phyloP scores from a whole-genome alignment of 768 basidiomycete genomes.

The Serendipita sp. region DNA sequence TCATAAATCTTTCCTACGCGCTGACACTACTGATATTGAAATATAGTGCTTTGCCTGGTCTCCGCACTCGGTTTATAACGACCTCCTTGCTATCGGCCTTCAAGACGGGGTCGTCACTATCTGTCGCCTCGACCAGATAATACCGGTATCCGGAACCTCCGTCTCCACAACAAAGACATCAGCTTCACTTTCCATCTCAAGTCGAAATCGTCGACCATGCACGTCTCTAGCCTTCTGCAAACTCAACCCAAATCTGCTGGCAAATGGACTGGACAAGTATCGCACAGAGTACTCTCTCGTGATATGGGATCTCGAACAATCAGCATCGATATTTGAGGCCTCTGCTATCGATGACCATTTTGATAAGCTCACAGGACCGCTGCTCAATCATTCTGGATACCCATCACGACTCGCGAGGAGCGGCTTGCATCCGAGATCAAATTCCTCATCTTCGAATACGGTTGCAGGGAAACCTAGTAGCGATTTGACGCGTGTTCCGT shows the following conservation, averaged over 20 bases:
- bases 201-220: background rate
- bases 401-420: background rate
- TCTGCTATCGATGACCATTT: constrained; percentile 6
- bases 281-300: constrained; percentile 12
- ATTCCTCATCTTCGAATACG: background rate
- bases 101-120: constrained; percentile 12
- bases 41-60: constrained; percentile 14
- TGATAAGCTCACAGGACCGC: background rate
- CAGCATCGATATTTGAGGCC: constrained; percentile 2
- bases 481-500: background rate
- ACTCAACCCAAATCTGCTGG: constrained; percentile 13
- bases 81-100: constrained; percentile 13
- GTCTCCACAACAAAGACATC: background rate
- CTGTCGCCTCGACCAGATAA: constrained; percentile 6
- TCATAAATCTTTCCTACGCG: background rate
- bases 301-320: constrained; percentile 14
- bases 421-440: background rate
- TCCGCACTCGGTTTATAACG: constrained; percentile 12
- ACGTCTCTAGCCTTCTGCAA: constrained; percentile 13
- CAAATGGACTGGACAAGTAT: constrained; percentile 12
- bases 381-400: background rate
- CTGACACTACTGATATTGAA: background rate
- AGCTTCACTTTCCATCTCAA: background rate
- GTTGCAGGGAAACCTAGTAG: background rate
- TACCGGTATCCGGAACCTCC: background rate